These are phyloP conservation scores for Corynespora cassiicola DNA, from an alignment of 2,329 filamentous ascomycete species.

Conservation along the genomic window DNA sequence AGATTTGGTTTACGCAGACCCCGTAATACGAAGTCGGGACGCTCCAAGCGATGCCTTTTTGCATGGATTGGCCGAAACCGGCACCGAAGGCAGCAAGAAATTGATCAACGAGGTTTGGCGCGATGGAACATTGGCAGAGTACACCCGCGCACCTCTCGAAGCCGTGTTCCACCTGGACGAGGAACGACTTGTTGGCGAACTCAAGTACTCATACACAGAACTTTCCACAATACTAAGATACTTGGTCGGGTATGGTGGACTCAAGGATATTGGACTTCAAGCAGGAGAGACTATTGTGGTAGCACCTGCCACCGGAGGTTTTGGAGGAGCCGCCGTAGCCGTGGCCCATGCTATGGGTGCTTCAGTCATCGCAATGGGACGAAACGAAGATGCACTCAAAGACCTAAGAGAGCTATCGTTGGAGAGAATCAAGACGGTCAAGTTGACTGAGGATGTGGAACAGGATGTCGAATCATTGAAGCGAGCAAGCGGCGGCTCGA, in stretches of 20 bases:
- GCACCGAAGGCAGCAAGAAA: slow-evolving; percentile 18
- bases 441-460: slow-evolving; percentile 47
- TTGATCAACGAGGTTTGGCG: slow-evolving; percentile 44
- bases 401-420: slow-evolving; percentile 21
- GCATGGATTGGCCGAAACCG: background rate
- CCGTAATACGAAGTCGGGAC: slow-evolving; percentile 45
- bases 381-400: slow-evolving; percentile 45
- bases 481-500: slow-evolving; percentile 26
- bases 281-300: slow-evolving; percentile 58
- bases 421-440: slow-evolving; percentile 43
- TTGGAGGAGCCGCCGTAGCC: slow-evolving; percentile 55
- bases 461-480: slow-evolving; percentile 43
- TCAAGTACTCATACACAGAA: no score
- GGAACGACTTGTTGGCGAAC: slow-evolving; percentile 19
- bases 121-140: slow-evolving; percentile 44
- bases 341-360: slow-evolving; percentile 58
- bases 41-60: slow-evolving; percentile 36
- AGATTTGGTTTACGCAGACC: slow-evolving; percentile 48
- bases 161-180: slow-evolving; percentile 41
- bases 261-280: slow-evolving; percentile 49
- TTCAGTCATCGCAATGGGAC: slow-evolving; percentile 58
- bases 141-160: slow-evolving; percentile 42
- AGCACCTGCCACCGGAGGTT: slow-evolving; percentile 57
- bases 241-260: slow-evolving; percentile 54
- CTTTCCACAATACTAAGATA: no score